A percentile compares a stretch with the other conserved stretches of the same genome.
phyloP scores from a whole-genome alignment of 2,329 filamentous ascomycete genomes.

The Neurospora crassa region DNA sequence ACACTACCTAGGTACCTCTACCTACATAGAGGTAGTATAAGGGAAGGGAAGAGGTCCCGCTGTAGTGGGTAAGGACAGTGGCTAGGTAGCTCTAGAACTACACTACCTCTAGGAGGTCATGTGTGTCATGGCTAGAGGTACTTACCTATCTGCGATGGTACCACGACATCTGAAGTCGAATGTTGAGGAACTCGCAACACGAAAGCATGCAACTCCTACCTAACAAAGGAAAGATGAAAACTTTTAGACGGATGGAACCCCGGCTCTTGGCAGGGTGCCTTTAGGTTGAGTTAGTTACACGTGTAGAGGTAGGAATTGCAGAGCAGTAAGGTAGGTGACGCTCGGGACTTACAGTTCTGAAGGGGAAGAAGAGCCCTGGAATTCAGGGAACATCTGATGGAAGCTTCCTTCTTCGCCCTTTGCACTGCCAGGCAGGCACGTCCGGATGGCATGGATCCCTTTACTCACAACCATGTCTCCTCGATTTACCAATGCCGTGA shows the following conservation, averaged over 20 bases:
- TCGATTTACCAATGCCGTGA: background rate
- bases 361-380: background rate
- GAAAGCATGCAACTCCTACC: background rate
- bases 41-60: too few species aligned
- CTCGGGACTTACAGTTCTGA: background rate
- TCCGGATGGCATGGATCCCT: background rate
- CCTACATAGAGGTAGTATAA: too few species aligned
- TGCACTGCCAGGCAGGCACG: background rate
- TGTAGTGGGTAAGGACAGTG: background rate
- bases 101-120: too few species aligned
- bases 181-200: background rate
- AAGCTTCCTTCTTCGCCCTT: background rate
- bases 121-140: background rate
- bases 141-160: background rate
- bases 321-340: background rate
- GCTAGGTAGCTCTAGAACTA: too few species aligned
- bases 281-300: too few species aligned
- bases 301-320: background rate
- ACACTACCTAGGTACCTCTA: too few species aligned
- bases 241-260: background rate
- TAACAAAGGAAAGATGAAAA: background rate
- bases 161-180: background rate
- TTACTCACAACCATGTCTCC: background rate
- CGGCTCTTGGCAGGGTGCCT: background rate
- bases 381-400: background rate